These are phyloP conservation scores for Phylloporus sp. DNA, from an alignment of 768 basidiomycete genomes.

Conservation along the genomic window DNA sequence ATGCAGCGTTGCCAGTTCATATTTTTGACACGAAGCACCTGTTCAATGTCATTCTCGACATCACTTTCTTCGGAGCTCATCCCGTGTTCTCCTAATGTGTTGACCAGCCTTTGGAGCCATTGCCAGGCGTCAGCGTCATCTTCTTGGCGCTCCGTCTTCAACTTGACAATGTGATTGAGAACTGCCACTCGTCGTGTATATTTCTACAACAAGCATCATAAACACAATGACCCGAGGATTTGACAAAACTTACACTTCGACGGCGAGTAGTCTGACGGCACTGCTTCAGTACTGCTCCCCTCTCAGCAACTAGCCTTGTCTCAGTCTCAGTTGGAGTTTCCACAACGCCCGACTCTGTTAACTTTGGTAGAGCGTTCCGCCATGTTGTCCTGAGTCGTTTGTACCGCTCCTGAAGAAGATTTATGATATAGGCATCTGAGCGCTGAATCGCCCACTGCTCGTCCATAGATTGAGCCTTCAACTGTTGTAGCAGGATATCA, in stretches of 20 bases:
- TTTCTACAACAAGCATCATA: not conserved
- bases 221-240: not conserved
- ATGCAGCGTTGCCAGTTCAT: constrained; percentile 4
- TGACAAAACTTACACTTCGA: not conserved
- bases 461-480: not conserved
- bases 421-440: not conserved
- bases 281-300: not conserved
- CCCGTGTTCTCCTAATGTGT: constrained; percentile 6
- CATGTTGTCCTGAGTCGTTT: not conserved
- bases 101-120: constrained; percentile 3
- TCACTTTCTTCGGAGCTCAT: constrained; percentile 15
- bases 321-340: not conserved
- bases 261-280: not conserved
- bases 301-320: not conserved
- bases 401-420: not conserved
- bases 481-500: not conserved
- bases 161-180: not conserved
- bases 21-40: constrained; percentile 3
- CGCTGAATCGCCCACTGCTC: not conserved
- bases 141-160: not conserved
- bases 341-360: not conserved
- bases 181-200: not conserved
- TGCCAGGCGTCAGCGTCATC: not conserved
- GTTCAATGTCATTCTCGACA: constrained; percentile 2
- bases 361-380: not conserved